Evolutionary conservation across 23 red algal genomes (phyloP), one percentile per base, ranked within the genome.

Genomic region (Cyanidiococcus yangmingshanensis): DNA sequence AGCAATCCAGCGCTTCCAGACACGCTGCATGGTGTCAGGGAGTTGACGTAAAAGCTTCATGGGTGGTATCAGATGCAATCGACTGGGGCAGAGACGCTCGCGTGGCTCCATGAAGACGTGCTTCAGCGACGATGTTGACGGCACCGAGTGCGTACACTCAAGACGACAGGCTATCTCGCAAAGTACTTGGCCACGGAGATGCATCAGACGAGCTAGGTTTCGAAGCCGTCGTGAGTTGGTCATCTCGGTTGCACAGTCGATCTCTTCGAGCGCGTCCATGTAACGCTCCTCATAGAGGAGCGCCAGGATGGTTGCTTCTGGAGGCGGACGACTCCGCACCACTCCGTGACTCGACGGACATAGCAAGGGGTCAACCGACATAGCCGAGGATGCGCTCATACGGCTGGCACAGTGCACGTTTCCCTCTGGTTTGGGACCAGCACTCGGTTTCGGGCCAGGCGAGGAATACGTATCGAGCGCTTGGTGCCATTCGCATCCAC

Each of bases 201-300:
- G 63, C 63, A 35, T 35, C 63, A 71, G 63, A 35, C 63, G 63
- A 25, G 63, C 63, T 29, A 71, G 27, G 63, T 71, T 71, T 7
- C 63, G 63, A 7, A 71, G 63, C 32, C 63, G 63, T 35, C 63
- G 63, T 3, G 27, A 25, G 32, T 7, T 32, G 12, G 63, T 71
- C 21, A 25, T 32, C 27, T 71, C 63, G 12, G 32, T 71, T 7
- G 63, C 63, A 35, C 63, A 35, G 63, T 71, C 63, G 63, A 71
- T 35, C 27, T 71, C 63, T 7, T 7, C n/a, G n/a, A 71, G 63
- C 63, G 63, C 63, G 12, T 71, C 63, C 16, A 35, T 12, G 21
- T 27, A 35, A 2, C 27, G 63, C 7, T 35, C 63, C n/a, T 25
- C 63, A 29, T 71, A 71, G 16, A 71, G 63, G 16, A 71, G 27